phyloP scores from a whole-genome alignment of 2,329 filamentous ascomycete genomes.

The Ophiosphaerella korrae region DNA sequence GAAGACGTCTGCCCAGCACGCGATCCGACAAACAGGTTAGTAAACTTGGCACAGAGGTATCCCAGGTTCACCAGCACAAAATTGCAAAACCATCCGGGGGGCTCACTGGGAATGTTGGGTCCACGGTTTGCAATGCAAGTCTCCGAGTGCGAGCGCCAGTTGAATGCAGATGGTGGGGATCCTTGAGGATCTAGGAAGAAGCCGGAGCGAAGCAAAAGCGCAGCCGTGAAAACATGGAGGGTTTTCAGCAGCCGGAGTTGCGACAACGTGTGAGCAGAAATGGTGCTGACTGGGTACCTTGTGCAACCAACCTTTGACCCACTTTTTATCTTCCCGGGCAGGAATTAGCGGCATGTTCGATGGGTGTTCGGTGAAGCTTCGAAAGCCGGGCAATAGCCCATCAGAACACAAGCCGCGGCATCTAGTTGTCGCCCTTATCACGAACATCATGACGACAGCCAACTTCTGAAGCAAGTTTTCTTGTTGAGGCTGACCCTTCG shows the following conservation, averaged over 20 bases:
- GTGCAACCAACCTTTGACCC: not conserved
- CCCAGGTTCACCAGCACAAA: not conserved
- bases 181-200: not conserved
- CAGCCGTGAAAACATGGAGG: not conserved
- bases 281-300: constrained; percentile 3
- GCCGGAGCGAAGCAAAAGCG: not conserved
- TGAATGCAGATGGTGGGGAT: not conserved
- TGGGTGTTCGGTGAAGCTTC: not conserved
- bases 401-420: not conserved
- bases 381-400: constrained; percentile 1
- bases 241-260: not conserved
- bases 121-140: constrained; percentile 3
- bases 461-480: not conserved
- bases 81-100: too few species aligned
- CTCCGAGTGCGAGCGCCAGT: not conserved
- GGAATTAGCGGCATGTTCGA: not conserved
- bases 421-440: not conserved
- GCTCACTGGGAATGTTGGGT: constrained; percentile 6
- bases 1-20: not conserved
- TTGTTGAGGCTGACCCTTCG: not conserved
- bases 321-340: not conserved
- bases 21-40: constrained; percentile 1
- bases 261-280: not conserved
- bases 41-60: constrained; percentile 1
- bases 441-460: not conserved